These are phyloP conservation scores for Triglochin maritima DNA, from an alignment of 106 monocot species.

Conservation along the genomic window DNA sequence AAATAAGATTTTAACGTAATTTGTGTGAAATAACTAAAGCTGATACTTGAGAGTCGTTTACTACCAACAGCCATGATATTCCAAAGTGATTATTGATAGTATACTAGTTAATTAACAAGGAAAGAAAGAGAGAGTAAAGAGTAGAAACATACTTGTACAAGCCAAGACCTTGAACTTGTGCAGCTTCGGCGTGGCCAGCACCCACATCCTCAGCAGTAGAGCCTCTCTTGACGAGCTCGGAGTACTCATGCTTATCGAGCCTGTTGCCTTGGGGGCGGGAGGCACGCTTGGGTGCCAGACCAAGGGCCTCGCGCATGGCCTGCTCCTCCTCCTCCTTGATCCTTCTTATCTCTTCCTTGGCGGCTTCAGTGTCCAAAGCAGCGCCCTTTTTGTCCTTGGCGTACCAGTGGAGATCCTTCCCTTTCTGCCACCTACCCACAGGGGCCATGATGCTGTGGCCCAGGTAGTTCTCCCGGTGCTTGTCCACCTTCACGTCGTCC, in stretches of 20 bases:
- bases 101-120: neutral
- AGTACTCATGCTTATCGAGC: constrained; percentile 90
- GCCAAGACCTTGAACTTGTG: constrained; percentile 91
- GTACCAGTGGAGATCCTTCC: constrained; percentile 94
- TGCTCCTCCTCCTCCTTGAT: constrained; percentile 98
- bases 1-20: neutral
- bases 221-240: constrained; percentile 79
- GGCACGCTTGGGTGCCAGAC: constrained; percentile 81
- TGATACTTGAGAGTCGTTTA: neutral
- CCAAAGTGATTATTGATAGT: neutral
- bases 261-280: constrained; percentile 55
- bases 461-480: constrained; percentile 94
- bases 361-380: constrained; percentile 21
- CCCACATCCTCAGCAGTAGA: constrained; percentile 94
- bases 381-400: constrained; percentile 60
- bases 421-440: constrained; percentile 99
- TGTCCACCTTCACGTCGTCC: constrained; percentile 99
- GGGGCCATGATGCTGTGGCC: constrained; percentile 95
- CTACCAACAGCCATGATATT: neutral
- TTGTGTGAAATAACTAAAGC: neutral
- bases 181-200: constrained; percentile 95
- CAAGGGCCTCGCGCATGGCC: constrained; percentile 91
- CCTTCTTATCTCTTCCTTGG: constrained; percentile 88
- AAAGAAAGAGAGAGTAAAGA: neutral
- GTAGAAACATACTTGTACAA: constrained; percentile 64